A percentile compares a stretch with the other conserved stretches of the same genome.
These are phyloP conservation scores for Yamadazyma atmosphaerica DNA, from an alignment of 1,139 yeast genomes.

Conservation along the genomic window DNA sequence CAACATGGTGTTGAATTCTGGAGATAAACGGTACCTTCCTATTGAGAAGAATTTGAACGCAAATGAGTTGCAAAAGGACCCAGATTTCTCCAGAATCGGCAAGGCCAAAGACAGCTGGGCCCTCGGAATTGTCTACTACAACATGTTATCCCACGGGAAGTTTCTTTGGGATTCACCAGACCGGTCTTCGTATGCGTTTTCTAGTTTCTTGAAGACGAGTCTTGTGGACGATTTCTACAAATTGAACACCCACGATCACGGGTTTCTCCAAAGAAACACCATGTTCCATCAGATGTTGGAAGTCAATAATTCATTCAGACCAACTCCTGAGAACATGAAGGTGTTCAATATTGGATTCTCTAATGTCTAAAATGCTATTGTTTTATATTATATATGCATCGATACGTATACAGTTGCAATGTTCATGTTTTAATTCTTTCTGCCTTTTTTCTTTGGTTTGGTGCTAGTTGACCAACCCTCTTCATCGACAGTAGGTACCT, in stretches of 20 bases:
- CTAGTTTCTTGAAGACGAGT: background rate
- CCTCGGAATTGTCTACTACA: slow-evolving; percentile 12
- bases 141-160: slow-evolving; percentile 10
- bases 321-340: background rate
- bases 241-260: background rate
- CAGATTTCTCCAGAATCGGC: background rate
- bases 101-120: slow-evolving; percentile 8
- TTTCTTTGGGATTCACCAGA: slow-evolving; percentile 3
- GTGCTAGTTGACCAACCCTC: slow-evolving; percentile 72
- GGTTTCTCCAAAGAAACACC: background rate
- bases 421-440: slow-evolving; percentile 10
- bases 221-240: background rate
- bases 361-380: no score
- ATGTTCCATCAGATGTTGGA: background rate
- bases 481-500: slow-evolving; percentile 51
- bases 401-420: background rate
- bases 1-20: background rate
- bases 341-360: no score
- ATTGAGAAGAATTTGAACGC: background rate
- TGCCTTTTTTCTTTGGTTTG: slow-evolving; percentile 55
- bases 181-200: background rate
- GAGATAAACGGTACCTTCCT: background rate
- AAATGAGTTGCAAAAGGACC: background rate
- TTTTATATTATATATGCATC: background rate
- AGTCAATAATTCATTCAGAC: background rate